A percentile compares a stretch with the other conserved stretches of the same genome.
phyloP scores from a whole-genome alignment of 352 stramenopile genomes.

The Aphanomyces invadans region DNA sequence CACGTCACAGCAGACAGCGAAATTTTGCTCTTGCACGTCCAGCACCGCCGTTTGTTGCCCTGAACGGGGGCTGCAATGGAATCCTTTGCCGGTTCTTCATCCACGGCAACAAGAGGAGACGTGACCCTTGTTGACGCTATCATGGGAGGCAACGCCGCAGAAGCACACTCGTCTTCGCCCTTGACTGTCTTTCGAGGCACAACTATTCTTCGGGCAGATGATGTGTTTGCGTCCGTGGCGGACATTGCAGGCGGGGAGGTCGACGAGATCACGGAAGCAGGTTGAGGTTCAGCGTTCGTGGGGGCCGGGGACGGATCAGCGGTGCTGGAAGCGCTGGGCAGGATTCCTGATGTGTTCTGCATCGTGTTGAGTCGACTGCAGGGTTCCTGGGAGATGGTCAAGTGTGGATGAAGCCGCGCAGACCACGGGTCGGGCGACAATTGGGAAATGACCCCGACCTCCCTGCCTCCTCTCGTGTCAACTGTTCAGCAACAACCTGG shows the following conservation, averaged over 20 bases:
- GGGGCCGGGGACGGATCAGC: not conserved
- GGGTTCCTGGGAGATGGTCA: not conserved
- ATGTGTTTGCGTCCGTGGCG: not conserved
- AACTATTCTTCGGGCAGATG: not conserved
- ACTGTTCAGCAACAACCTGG: not conserved
- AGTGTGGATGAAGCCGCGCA: not conserved
- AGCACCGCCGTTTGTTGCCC: conserved; percentile 86
- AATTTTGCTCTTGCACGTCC: conserved; percentile 82
- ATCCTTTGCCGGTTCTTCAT: not conserved
- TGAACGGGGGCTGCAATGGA: conserved; percentile 34
- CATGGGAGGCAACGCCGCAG: not conserved
- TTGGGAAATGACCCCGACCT: conserved; percentile 18
- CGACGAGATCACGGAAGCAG: not conserved
- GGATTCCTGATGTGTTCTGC: conserved; percentile 25
- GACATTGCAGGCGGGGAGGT: not conserved
- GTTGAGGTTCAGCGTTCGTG: not conserved
- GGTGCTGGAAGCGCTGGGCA: conserved; percentile 13
- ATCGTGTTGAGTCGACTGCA: not conserved
- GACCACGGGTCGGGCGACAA: not conserved
- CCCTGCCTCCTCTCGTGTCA: not conserved
- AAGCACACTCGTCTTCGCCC: not conserved
- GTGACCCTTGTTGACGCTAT: not conserved
- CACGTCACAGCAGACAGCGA: conserved; percentile 79
- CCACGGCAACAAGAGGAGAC: not conserved
- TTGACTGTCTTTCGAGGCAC: not conserved